Evolutionary conservation across 805 yeast species (phyloP), one percentile per base, ranked within the genome.

Genomic region (Candida berthetii): DNA sequence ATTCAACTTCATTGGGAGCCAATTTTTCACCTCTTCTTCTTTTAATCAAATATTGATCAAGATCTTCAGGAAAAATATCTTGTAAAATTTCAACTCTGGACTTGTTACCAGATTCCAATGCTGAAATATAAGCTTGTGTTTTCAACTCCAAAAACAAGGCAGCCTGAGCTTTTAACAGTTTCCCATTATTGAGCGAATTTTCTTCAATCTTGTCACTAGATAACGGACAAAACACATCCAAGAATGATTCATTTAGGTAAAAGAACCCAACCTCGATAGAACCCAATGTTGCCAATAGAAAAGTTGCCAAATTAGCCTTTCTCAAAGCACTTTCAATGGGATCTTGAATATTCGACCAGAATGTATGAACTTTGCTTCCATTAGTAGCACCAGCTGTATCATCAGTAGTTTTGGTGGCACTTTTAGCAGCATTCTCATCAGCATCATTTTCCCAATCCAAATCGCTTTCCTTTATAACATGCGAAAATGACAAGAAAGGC

Each of bases 91-190:
- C 90, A 42, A 72, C 73, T 46, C 77, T 73, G 1, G 84, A 66
- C 48, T 84, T 68, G 41, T 78, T 70, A 13, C 68, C 69, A 1
- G 81, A 71, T 54, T 83, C 86, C 45, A 90, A 61, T 0, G 95
- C 96, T 1, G 96, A 82, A 17, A 93, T 89, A 56, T 80, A 93
- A 0, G 96, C 96, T 61, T 93, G 99, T 0, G 99, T 93, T 59
- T 93, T 93, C 57, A 93, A 71, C 50, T 93, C 97, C 32, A 93
- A 68, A 50, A 73, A 88, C 39, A 93, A 63, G 11, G 77, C 78
- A 0, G 93, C 89, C 51, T 87, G 96, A 9, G 85, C 77, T 58
- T 89, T 89, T 44, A 88, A 65, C 34, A 93, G 66, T 50, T 81
- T 76, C 4, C 88, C 70, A 20, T 56, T 46, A 18, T 45, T 42